A percentile compares a stretch with the other conserved stretches of the same genome.
These are phyloP conservation scores for Alnus rubra DNA, from an alignment of 306 rosid genomes.

Conservation along the genomic window DNA sequence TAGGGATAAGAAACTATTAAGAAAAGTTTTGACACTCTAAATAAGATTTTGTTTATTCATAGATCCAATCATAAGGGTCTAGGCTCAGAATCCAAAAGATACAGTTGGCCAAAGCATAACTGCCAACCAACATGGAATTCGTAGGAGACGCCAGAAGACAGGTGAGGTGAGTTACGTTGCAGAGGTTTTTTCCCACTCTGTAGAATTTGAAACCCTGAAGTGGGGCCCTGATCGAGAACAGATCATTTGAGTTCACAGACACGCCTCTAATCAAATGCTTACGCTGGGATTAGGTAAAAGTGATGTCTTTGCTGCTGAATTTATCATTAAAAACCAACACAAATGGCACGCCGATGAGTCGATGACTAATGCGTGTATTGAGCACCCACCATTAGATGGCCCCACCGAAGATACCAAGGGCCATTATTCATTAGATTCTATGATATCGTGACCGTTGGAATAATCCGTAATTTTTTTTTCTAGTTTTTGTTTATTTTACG, in stretches of 20 bases:
- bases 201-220: background rate
- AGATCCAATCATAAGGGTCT: background rate
- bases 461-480: background rate
- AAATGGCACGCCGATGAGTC: slow-evolving; percentile 38
- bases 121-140: slow-evolving; percentile 26
- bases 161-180: background rate
- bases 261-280: slow-evolving; percentile 12
- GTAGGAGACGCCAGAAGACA: slow-evolving; percentile 1
- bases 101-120: slow-evolving; percentile 31
- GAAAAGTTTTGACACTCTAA: background rate
- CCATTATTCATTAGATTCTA: slow-evolving; percentile 36
- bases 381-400: slow-evolving; percentile 38
- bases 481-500: background rate
- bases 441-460: slow-evolving; percentile 41
- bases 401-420: slow-evolving; percentile 41
- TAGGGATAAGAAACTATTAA: background rate
- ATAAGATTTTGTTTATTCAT: slow-evolving; percentile 1
- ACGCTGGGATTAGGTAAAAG: slow-evolving; percentile 46
- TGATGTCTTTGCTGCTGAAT: slow-evolving; percentile 15
- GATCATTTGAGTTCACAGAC: slow-evolving; percentile 1
- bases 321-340: slow-evolving; percentile 23
- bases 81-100: background rate
- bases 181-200: background rate
- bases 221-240: background rate
- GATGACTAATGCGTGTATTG: slow-evolving; percentile 34